Evolutionary conservation across 108 stramenopile species (phyloP).

Genomic region (Skeletonema potamos): DNA sequence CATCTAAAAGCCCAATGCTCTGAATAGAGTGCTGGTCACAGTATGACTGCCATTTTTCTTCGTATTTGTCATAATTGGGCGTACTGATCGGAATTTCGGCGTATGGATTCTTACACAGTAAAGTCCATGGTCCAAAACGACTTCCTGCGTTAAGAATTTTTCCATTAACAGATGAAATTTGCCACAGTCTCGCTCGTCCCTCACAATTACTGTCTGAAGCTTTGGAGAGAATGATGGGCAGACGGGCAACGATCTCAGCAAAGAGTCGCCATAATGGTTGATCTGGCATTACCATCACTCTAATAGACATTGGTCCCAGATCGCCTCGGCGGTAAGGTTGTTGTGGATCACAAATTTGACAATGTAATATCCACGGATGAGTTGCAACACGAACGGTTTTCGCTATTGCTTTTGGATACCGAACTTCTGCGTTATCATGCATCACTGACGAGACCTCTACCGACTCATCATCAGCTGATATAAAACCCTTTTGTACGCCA

Average conservation of each 20-base stretch:
- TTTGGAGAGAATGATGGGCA: conserved; percentile 62
- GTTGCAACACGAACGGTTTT: conserved; percentile 57
- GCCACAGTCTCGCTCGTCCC: conserved; percentile 76
- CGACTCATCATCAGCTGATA: conserved; percentile 20
- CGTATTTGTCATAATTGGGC: conserved; percentile 46
- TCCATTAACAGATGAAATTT: conserved; percentile 28
- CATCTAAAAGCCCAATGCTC: conserved; percentile 63
- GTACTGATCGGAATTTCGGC: conserved; percentile 46
- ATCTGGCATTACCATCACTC: conserved; percentile 77
- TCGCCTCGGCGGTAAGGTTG: conserved; percentile 86
- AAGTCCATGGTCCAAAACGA: conserved; percentile 83
- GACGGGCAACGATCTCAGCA: conserved; percentile 66
- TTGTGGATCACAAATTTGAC: conserved; percentile 77
- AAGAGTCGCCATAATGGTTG: conserved; percentile 83
- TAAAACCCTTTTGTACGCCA: conserved; percentile 1
- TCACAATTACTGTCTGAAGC: conserved; percentile 59
- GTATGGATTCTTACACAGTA: conserved; percentile 70
- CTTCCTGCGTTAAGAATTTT: conserved; percentile 38
- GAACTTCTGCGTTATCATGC: background rate
- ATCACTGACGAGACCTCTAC: conserved; percentile 26
- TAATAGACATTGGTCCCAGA: conserved; percentile 74
- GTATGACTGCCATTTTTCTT: conserved; percentile 66
- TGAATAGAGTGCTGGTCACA: conserved; percentile 72
- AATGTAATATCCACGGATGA: conserved; percentile 84
- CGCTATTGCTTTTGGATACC: conserved; percentile 56